A percentile compares a stretch with the other conserved stretches of the same genome.
These are phyloP conservation scores for Colletotrichum acutatum DNA, from an alignment of 2,329 filamentous ascomycete species.

Conservation along the genomic window DNA sequence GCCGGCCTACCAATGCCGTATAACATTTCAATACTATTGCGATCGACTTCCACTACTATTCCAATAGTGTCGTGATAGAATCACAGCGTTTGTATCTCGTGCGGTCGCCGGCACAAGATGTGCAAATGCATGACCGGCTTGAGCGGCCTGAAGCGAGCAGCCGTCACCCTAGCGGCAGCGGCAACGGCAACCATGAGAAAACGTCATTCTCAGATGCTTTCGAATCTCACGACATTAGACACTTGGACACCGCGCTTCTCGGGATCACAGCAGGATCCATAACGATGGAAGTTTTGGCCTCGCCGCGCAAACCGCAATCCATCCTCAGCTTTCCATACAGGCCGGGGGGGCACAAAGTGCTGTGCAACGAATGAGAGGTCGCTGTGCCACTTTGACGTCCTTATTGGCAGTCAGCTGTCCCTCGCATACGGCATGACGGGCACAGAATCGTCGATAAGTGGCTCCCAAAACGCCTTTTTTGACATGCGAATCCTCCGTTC, in stretches of 20 bases:
- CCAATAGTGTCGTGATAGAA: background rate
- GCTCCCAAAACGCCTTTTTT: background rate
- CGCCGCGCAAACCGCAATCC: conserved; percentile 29
- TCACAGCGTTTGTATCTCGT: conserved; percentile 5
- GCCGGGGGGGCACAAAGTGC: conserved; percentile 3
- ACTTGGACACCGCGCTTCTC: conserved; percentile 1
- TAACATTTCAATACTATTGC: background rate
- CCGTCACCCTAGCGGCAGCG: background rate
- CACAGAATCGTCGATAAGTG: conserved; percentile 27
- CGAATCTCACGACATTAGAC: conserved; percentile 3
- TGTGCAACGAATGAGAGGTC: conserved; percentile 28
- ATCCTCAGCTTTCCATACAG: background rate
- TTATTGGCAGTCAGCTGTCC: conserved; percentile 27
- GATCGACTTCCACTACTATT: background rate
- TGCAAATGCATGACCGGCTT: background rate
- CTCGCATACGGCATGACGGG: conserved; percentile 17
- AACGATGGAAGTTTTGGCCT: conserved; percentile 6
- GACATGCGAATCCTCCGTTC: background rate
- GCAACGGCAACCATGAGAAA: background rate
- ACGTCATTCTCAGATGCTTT: background rate
- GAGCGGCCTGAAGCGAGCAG: background rate
- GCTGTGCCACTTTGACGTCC: conserved; percentile 21
- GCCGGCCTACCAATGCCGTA: background rate
- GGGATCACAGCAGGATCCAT: conserved; percentile 19
- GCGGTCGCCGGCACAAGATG: background rate